Evolutionary conservation across 2,329 filamentous ascomycete genomes (phyloP), one percentile per base, ranked within the genome.

Genomic region (Cladosporium sp.): DNA sequence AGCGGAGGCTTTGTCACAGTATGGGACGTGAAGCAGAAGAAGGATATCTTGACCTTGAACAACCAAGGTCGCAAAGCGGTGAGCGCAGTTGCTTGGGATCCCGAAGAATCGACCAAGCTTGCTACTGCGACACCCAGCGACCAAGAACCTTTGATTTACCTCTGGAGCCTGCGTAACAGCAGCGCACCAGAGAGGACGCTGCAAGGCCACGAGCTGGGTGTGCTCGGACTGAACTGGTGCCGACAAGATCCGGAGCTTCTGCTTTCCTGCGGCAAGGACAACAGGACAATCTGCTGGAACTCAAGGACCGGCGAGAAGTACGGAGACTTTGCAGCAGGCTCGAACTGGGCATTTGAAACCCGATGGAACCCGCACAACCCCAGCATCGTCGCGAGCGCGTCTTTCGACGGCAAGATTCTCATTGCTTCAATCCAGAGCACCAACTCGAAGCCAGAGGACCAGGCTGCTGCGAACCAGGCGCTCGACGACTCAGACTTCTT

Each of bases 271-370:
- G 95, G 93, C 61, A 97, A 97, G 73, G 93, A 98, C 71, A 97
- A 97, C 68, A 83, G 89, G 62, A 96, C 91, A 2, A 81, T 98
- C 56, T 84, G 93, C 56, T 98, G 95, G 93, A 97, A 97, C 70
- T 89, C 93, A 1, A 87, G 93, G 65, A 95, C 87, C 2, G 92
- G 92, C 49, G 83, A 93, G 66, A 78, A 82, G 10, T 86, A 90
- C 58, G 93, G 95, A 59, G 92, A 97, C 71, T 92, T 97, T 66
- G 91, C 92, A 4, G 89, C 96, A 63, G 91, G 95, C 50, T 96
- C 92, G n/a, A 98, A 97, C 71, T 98, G 93, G 92, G 95, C 91
- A 5, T 98, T 98, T 76, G 85, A 92, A 67, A 95, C 93, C 4
- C 82, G 86, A 57, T 97, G 95, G 80, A 91, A 95, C 69, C 93